Evolutionary conservation across 148 eudicot species (phyloP), one percentile per base, ranked within the genome.

Genomic region (Vaccinium vitisidaea): DNA sequence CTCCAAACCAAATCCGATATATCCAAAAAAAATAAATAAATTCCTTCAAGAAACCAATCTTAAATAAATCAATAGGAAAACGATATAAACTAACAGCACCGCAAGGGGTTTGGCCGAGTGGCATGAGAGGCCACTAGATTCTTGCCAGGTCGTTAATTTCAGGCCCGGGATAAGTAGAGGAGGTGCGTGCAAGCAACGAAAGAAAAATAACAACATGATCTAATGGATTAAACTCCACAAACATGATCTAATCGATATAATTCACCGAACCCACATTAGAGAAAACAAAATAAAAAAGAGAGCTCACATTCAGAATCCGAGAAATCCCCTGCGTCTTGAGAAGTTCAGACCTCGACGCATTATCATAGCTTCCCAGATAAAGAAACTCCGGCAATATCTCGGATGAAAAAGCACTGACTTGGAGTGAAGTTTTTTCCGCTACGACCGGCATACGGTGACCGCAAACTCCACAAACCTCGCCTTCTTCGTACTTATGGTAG

Each of bases 401-500:
- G 80, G 99, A 91, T 8, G 99, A 93, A 63, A 94, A 96, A 80
- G 98, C 98, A 83, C 98, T 92, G 18, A 91, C 76, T 83, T 90
- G 95, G 25, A 92, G 7, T 0, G 92, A 32, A 67, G 82, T 49
- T 55, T 61, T 85, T 3, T 93, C 95, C 16, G 90, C 46, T 7
- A 61, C 89, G 21, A 73, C 91, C 43, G 94, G 90, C 91, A 94
- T 84, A 13, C 94, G 90, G 75, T 96, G 99, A 18, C 99, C 99
- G 86, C 99, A 96, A 80, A 96, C 80, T 71, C 94, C 95, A 83
- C 99, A 94, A 10, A 94, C 96, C 83, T 95, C 98, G 18, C 99
- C 99, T 83, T 96, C 98, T 79, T 96, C 98, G 87, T 94, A 94
- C 87, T 93, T 96, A 86, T 96, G 99, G 87, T 96, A 96, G 89